Percentiles rank a stretch among this genome's conserved stretches.
Evolutionary conservation across 495 filamentous ascomycete genomes (phyloP).

Genomic region (Xylaria longipes): DNA sequence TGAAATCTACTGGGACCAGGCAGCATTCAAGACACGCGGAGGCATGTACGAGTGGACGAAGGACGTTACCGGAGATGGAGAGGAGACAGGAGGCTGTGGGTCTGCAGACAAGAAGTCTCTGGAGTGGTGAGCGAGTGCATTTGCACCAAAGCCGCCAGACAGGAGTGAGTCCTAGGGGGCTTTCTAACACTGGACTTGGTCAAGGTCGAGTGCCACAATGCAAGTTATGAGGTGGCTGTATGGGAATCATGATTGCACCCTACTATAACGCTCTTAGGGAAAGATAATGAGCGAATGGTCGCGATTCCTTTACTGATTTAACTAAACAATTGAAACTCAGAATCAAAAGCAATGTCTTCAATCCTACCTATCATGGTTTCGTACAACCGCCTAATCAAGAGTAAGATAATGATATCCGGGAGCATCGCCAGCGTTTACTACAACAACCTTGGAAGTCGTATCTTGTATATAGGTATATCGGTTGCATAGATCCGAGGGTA

Average conservation of each 20-base stretch:
- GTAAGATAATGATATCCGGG: too few relatives aligned
- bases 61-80: slow-evolving; percentile 17
- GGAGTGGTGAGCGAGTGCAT: slow-evolving; percentile 23
- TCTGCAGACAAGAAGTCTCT: slow-evolving; percentile 11
- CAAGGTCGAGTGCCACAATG: too few relatives aligned
- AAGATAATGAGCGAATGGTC: not conserved
- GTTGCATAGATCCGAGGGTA: not conserved
- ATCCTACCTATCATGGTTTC: too few relatives aligned
- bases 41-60: slow-evolving; percentile 63
- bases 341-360: too few relatives aligned
- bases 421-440: not conserved
- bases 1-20: slow-evolving; percentile 58
- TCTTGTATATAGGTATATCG: too few relatives aligned
- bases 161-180: too few relatives aligned
- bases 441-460: too few relatives aligned
- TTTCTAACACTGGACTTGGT: too few relatives aligned
- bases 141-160: not conserved
- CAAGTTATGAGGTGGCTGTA: too few relatives aligned
- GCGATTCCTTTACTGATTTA: too few relatives aligned
- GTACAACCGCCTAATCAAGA: too few relatives aligned
- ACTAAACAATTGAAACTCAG: too few relatives aligned
- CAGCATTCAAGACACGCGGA: slow-evolving; percentile 53
- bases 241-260: not conserved
- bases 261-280: not conserved
- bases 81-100: slow-evolving; percentile 24